Evolutionary conservation across 208 protist species (phyloP), one percentile per base, ranked within the genome.

Genomic region (Trypanosoma boissoni): DNA sequence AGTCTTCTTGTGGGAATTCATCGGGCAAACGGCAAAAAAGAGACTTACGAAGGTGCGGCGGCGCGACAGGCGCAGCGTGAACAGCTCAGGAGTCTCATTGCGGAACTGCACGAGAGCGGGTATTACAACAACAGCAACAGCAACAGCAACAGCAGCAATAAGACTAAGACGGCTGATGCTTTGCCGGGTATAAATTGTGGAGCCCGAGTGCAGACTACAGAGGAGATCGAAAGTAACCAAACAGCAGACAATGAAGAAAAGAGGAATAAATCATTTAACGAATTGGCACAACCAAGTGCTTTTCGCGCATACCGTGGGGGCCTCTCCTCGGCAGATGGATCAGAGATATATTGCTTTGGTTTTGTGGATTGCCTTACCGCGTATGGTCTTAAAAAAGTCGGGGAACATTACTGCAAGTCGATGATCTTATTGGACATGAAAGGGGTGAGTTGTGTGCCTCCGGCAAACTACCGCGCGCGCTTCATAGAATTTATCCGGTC

Each of bases 1-100:
- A 72, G 63, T 36, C 52, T 77, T 37, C 57, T 77, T 53, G 34
- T 77, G 12, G 71, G 71, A 14, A 70, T 77, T 45, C 45, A 77
- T 26, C 7, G 31, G 28, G 9, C 49, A 45, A 48, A 49, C 24
- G 26, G 49, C 54, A 16, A n/a, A 45, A 1, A 37, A 9, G n/a
- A 39, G 36, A 29, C 58, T 64, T 46, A 37, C n/a, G 21, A 14
- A 21, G 20, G 18, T 20, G 20, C 58, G 56, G n/a, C 23, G 28
- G 39, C 49, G 10, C 45, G 7, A 14, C 16, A 56, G 54, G 58
- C 12, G 18, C 9, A 23, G 41, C 6, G 18, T 52, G 32, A 20
- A 3, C 12, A 9, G 24, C 6, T 28, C 39, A 18, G 2, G 36
- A 41, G 16, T 28, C 31, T 39, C 9, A 2, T n/a, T 37, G 41